Percentiles rank a stretch among this genome's conserved stretches.
These are phyloP conservation scores for Crithidia bombi DNA, from an alignment of 208 protist species.

Conservation along the genomic window DNA sequence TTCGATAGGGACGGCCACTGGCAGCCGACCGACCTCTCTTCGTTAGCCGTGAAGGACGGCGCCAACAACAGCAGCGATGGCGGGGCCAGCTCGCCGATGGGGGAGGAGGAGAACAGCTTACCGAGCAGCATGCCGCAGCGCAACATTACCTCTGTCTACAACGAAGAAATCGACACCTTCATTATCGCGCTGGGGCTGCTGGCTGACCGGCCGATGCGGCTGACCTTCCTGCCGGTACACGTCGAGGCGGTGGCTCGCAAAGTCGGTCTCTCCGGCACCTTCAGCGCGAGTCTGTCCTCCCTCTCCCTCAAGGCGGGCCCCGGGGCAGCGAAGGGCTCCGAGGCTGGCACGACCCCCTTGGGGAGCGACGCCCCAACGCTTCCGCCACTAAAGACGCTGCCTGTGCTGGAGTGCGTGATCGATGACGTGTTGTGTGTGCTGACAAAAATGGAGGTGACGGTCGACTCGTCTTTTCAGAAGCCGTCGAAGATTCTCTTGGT, in stretches of 20 bases:
- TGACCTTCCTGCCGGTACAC: conserved; percentile 46
- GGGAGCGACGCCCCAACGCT: neutral
- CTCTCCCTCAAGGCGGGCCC: neutral
- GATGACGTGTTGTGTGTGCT: conserved; percentile 66
- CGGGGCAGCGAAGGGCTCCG: neutral
- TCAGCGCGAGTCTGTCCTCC: conserved; percentile 1
- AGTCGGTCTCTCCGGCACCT: neutral
- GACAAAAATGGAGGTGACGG: conserved; percentile 35
- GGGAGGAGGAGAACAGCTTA: neutral
- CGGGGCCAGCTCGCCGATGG: neutral
- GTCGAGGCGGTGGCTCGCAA: conserved; percentile 7
- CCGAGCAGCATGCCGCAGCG: conserved; percentile 1
- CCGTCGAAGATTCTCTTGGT: conserved; percentile 29
- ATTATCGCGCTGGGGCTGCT: conserved; percentile 46
- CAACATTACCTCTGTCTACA: neutral
- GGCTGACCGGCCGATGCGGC: conserved; percentile 58
- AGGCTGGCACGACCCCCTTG: neutral
- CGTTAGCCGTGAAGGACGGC: conserved; percentile 24
- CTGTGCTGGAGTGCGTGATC: conserved; percentile 71
- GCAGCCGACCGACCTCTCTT: conserved; percentile 23
- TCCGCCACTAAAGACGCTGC: conserved; percentile 31
- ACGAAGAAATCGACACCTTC: conserved; percentile 28
- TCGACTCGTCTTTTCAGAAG: conserved; percentile 14
- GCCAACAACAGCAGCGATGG: neutral
- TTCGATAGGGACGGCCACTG: conserved; percentile 1